Evolutionary conservation across 2,329 filamentous ascomycete species (phyloP), one percentile per base, ranked within the genome.

Genomic region (Metarhizium robertsii): DNA sequence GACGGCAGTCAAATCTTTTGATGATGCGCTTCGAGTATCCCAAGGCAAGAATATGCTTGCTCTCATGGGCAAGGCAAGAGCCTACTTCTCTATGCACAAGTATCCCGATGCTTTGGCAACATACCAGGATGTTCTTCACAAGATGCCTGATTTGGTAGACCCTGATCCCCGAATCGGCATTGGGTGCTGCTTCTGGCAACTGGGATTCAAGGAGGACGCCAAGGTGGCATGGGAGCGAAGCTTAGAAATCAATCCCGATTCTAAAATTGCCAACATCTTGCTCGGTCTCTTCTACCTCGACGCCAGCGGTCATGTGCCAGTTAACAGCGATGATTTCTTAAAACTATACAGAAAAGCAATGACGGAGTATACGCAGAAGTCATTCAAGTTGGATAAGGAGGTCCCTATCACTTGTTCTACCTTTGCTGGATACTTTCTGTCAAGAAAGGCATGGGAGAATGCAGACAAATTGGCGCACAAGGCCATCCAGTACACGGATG

Each of bases 161-260:
- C 94, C 94, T 0, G 94, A 99, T 70, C 95, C 94, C 62, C 84
- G 95, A 63, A 92, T 99, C 62, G 94, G 94, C 55, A 92, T 99
- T 65, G 94, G 94, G 49, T 94, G 90, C 71, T 99, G 94, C 75
- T 87, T 96, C 69, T 99, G 95, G 94, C 90, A 96, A 70, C 79
- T 99, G 32, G 92, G 92, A 11, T 91, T 90, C 76, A 96, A 95
- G 70, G 90, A 95, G 38, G 90, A 96, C 64, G 94, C 95, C 7
- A 92, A 89, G 67, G 76, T 79, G 50, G 92, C 94, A 13, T 99
- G 94, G 94, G 88, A 95, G 67, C 81, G 94, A 60, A 85, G 87
- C 13, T 73, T 96, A 32, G 89, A 95, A 67, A 80, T 96, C 66
- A 84, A 79, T 64, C 85, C 89, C 0, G 81, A 91, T 29, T 95